phyloP scores from a whole-genome alignment of 176 grass and related monocot species.

The Chrysopogon serrulatus region DNA sequence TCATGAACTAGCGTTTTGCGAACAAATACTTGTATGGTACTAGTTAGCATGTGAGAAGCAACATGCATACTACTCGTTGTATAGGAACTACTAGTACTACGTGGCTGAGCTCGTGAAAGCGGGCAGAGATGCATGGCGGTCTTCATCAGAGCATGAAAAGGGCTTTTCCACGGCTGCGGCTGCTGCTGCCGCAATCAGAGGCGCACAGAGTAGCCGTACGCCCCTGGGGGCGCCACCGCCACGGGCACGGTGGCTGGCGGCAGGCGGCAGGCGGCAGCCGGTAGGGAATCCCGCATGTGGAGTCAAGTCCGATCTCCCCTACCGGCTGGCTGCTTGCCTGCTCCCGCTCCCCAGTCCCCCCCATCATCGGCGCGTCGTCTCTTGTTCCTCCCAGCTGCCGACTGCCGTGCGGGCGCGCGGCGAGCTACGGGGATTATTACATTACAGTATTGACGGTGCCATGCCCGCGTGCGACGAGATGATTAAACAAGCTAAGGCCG shows the following conservation, averaged over 20 bases:
- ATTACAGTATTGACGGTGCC: slow-evolving; percentile 15
- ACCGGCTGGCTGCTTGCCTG: not conserved
- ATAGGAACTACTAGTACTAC: too few species aligned
- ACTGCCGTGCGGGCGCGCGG: too few species aligned
- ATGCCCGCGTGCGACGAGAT: not conserved
- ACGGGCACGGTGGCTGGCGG: not conserved
- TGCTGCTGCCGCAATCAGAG: not conserved
- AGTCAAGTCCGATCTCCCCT: slow-evolving; percentile 27
- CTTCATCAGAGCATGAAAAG: slow-evolving; percentile 3
- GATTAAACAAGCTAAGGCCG: not conserved
- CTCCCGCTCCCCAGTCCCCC: too few species aligned
- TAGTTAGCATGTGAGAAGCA: too few species aligned
- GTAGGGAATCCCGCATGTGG: slow-evolving; percentile 46
- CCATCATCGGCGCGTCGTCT: too few species aligned
- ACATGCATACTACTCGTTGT: too few species aligned
- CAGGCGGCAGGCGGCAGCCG: not conserved
- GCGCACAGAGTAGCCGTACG: not conserved
- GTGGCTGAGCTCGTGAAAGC: slow-evolving; percentile 6
- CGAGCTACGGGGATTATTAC: too few species aligned
- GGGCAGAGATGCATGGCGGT: not conserved
- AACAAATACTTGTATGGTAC: too few species aligned
- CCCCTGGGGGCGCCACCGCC: not conserved
- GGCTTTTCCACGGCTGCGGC: not conserved
- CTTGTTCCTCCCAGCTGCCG: not conserved
- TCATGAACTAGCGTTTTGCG: too few species aligned